Conservation (phyloP, 192 early-diverging fungal species). For the Bifiguratus adelaidae region DNA sequence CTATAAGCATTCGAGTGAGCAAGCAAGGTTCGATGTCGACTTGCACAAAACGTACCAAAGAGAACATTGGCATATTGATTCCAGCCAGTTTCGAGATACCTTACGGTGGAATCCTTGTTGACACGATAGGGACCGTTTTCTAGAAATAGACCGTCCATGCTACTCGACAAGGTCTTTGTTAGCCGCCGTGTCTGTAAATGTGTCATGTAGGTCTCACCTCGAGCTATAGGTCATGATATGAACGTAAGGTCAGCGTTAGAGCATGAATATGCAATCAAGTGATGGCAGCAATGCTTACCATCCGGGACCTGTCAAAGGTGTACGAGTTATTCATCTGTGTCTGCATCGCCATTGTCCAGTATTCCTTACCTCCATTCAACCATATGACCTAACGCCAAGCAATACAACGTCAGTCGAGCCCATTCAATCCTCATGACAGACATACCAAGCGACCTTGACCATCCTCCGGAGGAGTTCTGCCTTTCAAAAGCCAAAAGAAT, state of each 20-base stretch:
- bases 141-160: constrained; percentile 56
- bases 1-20: no score
- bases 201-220: no score
- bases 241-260: no score
- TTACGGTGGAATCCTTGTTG: constrained; percentile 23
- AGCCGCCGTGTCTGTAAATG: not conserved
- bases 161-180: not conserved
- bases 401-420: no score
- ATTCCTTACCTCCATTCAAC: constrained; percentile 49
- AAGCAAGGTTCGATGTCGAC: no score
- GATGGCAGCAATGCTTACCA: no score
- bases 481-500: constrained; percentile 42
- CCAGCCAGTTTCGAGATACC: constrained; percentile 36
- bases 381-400: constrained; percentile 43
- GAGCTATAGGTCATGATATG: no score
- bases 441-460: not conserved
- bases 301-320: no score
- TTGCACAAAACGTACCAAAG: constrained; percentile 44
- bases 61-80: constrained; percentile 47
- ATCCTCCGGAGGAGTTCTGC: constrained; percentile 16
- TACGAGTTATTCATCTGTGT: not conserved
- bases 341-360: constrained; percentile 7
- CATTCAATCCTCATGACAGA: not conserved
- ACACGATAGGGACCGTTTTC: constrained; percentile 46
- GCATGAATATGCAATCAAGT: no score